Base-by-base conservation (phyloP, 2,329 filamentous ascomycete species). In the Dactylellina haptotyla region DNA sequence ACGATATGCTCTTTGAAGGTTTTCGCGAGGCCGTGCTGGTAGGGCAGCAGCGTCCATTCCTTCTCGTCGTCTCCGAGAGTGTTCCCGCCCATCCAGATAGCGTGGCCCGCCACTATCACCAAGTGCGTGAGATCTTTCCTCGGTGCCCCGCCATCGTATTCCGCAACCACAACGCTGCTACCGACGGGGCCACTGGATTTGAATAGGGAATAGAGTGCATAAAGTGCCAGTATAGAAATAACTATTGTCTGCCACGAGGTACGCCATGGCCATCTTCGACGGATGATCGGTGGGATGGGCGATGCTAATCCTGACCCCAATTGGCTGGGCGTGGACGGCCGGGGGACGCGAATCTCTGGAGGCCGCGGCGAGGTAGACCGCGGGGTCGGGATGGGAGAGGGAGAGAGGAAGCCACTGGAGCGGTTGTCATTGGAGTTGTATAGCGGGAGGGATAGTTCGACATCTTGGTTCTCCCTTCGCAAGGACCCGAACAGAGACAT, bases 1-100 rank as follows among this genome's bases (percentile, higher is more conserved):
- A 87, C 85, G 75, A 92, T 87, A 80, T 97, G 93, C 41, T 85
- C 81, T n/a, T 90, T 84, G 79, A 94, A 97, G 0, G 92, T 96
- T 4, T 86, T 85, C 1, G 90, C 91, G 80, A 96, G 92, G 66
- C 89, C 89, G 18, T 82, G 83, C 79, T 97, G 93, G 20, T 76
- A 77, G 2, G 75, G 64, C 39, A 76, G 67, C 30, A 78, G 50
- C 16, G 72, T 71, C 76, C 77, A 78, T 53, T 78, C 76, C 10
- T 48, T 58, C 56, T 77, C 77, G 34, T 75, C 50, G 12, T 62
- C 64, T 28, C 77, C 77, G 6, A 72, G 58, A 25, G 74, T 75
- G 25, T 37, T 41, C 14, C 77, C 77, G 45, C 76, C 77, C 53
- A 77, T 48, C 76, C 76, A 78, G n/a, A 78, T 77, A 23, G 77